Conservation (phyloP, 257 asterid species). For the Misopates orontium region DNA sequence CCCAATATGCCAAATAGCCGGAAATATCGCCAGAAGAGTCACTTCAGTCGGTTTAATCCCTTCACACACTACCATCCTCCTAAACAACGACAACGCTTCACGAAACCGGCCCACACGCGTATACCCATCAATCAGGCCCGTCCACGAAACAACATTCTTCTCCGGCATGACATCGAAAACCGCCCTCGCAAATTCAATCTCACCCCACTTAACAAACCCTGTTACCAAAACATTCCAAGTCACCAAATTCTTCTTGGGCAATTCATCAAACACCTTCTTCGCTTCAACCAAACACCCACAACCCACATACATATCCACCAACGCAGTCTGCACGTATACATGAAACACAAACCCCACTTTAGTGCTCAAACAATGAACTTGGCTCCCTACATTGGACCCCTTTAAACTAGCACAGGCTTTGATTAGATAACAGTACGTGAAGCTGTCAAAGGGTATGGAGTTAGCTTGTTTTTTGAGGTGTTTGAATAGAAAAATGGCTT, state of each 20-base stretch:
- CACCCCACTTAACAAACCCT: conserved; percentile 62
- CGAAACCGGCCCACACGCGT: conserved; percentile 42
- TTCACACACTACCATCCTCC: conserved; percentile 48
- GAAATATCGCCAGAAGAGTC: conserved; percentile 65
- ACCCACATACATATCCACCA: conserved; percentile 60
- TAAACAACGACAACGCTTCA: conserved; percentile 56
- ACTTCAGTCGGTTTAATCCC: conserved; percentile 60
- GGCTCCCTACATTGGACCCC: conserved; percentile 35
- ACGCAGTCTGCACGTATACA: conserved; percentile 67
- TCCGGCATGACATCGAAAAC: conserved; percentile 60
- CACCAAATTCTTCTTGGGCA: conserved; percentile 60
- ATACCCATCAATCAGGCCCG: conserved; percentile 71
- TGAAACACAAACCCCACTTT: conserved; percentile 50
- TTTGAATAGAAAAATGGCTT: conserved; percentile 50
- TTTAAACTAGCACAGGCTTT: conserved; percentile 54
- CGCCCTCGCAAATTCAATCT: conserved; percentile 44
- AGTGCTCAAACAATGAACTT: conserved; percentile 45
- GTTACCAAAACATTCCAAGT: conserved; percentile 75
- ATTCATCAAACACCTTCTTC: conserved; percentile 54
- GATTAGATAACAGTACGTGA: conserved; percentile 61
- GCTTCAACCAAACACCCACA: conserved; percentile 50
- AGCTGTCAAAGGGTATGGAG: conserved; percentile 45
- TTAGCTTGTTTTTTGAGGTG: conserved; percentile 35
- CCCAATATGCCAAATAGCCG: conserved; percentile 67
- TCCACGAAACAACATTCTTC: conserved; percentile 76